phyloP scores from a whole-genome alignment of 2,329 filamentous ascomycete genomes.

The Bipolaris oryzae region DNA sequence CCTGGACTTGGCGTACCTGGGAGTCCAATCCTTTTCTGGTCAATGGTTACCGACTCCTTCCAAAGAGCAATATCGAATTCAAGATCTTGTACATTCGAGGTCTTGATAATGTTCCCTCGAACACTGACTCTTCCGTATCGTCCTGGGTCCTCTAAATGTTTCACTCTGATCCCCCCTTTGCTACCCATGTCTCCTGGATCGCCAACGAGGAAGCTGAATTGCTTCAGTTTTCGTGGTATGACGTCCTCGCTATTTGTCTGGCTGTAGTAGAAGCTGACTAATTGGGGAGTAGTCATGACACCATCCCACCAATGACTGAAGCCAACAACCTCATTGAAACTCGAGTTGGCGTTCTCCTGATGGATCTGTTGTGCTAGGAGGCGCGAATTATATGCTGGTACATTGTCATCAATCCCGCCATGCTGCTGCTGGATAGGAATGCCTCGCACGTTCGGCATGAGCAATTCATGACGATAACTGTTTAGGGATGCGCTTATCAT shows the following conservation, averaged over 20 bases:
- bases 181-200: conserved; percentile 60
- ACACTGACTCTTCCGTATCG: conserved; percentile 58
- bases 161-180: conserved; percentile 58
- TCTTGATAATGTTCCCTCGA: conserved; percentile 35
- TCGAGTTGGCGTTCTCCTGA: conserved; percentile 17
- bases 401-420: conserved; percentile 63
- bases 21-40: conserved; percentile 31
- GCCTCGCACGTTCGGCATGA: conserved; percentile 58
- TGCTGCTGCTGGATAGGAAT: conserved; percentile 64
- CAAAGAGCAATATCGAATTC: conserved; percentile 34
- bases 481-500: conserved; percentile 57
- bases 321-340: conserved; percentile 57
- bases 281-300: conserved; percentile 58
- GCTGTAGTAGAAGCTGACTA: conserved; percentile 58
- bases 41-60: conserved; percentile 22
- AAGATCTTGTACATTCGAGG: conserved; percentile 42
- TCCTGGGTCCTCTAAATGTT: conserved; percentile 58
- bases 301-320: conserved; percentile 36
- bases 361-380: conserved; percentile 58
- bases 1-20: not conserved
- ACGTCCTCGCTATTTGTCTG: conserved; percentile 26
- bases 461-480: conserved; percentile 62
- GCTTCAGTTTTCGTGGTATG: conserved; percentile 28
- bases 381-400: conserved; percentile 63
- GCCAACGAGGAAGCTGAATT: conserved; percentile 58